Conservation (phyloP, 1,284 basidiomycete genomes). For the Ustilago hordei region DNA sequence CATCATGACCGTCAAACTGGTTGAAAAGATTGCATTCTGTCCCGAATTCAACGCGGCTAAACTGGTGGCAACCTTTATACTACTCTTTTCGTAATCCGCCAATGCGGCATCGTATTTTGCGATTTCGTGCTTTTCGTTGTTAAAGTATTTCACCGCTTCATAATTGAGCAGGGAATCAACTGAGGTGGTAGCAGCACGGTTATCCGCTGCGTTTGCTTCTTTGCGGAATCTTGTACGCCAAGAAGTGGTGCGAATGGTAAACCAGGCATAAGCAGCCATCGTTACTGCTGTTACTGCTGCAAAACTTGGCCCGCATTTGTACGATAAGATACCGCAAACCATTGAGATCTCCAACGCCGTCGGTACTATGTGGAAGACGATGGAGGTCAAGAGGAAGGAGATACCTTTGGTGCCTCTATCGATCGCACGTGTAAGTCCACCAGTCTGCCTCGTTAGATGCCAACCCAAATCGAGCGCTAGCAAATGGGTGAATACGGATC, state of each 20-base stretch:
- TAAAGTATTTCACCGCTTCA: constrained; percentile 99
- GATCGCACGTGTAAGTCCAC: constrained; percentile 93
- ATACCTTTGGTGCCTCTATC: constrained; percentile 98
- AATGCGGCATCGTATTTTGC: constrained; percentile 92
- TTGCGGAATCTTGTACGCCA: constrained; percentile 97
- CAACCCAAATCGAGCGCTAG: constrained; percentile 91
- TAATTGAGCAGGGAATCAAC: constrained; percentile 98
- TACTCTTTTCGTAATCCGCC: constrained; percentile 87
- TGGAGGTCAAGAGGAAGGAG: constrained; percentile 90
- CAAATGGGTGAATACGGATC: constrained; percentile 92
- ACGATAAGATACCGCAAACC: constrained; percentile 96
- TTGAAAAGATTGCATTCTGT: constrained; percentile 94
- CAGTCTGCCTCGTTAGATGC: constrained; percentile 92
- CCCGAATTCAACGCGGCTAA: constrained; percentile 94
- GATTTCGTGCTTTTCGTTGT: constrained; percentile 93
- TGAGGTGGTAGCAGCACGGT: constrained; percentile 90
- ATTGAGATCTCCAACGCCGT: constrained; percentile 95
- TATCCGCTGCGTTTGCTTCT: constrained; percentile 94
- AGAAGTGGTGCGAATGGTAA: constrained; percentile 92
- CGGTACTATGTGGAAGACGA: constrained; percentile 94
- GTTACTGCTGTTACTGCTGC: constrained; percentile 88
- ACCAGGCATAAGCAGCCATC: constrained; percentile 94
- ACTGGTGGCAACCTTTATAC: constrained; percentile 93
- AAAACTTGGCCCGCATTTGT: constrained; percentile 97
- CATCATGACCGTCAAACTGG: constrained; percentile 93